A percentile compares a stretch with the other conserved stretches of the same genome.
Conservation (phyloP, 192 early-diverging fungal species). For the Entomortierella chlamydospora region DNA sequence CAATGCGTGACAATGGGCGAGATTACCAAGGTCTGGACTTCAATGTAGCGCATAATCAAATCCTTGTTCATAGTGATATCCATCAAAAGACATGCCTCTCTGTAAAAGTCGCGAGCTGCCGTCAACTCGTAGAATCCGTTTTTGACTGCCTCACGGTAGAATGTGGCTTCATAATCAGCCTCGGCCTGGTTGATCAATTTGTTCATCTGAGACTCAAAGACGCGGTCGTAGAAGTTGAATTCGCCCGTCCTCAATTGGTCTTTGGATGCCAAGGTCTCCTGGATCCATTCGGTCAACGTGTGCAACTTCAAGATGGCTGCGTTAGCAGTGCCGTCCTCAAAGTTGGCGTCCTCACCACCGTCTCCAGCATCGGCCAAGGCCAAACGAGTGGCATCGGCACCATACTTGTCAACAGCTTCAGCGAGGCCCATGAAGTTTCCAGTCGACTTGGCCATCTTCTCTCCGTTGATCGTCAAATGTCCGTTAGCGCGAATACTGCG, state of each 20-base stretch:
- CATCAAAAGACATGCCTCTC: slow-evolving; percentile 74
- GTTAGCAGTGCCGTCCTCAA: slow-evolving; percentile 94
- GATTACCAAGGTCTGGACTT: slow-evolving; percentile 86
- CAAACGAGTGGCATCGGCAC: slow-evolving; percentile 96
- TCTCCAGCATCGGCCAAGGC: slow-evolving; percentile 98
- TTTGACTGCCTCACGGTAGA: slow-evolving; percentile 94
- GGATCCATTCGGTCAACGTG: slow-evolving; percentile 92
- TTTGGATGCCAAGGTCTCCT: slow-evolving; percentile 71
- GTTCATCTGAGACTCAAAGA: slow-evolving; percentile 95
- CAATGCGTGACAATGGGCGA: slow-evolving; percentile 94
- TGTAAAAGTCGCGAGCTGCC: slow-evolving; percentile 88
- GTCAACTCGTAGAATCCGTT: slow-evolving; percentile 91
- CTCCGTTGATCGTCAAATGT: slow-evolving; percentile 92
- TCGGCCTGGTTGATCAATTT: slow-evolving; percentile 74
- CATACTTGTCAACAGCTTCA: slow-evolving; percentile 85
- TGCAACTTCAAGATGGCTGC: slow-evolving; percentile 92
- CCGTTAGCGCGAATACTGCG: slow-evolving; percentile 89
- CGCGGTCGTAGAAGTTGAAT: slow-evolving; percentile 83
- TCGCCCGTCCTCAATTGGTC: slow-evolving; percentile 58
- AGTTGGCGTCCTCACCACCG: slow-evolving; percentile 97
- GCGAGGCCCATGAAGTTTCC: slow-evolving; percentile 94
- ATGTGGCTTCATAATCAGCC: slow-evolving; percentile 80
- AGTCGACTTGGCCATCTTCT: slow-evolving; percentile 99
- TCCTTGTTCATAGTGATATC: slow-evolving; percentile 86
- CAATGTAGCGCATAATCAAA: slow-evolving; percentile 85